These are phyloP conservation scores for Leptodontidium sp. DNA, from an alignment of 2,329 filamentous ascomycete species.

Conservation along the genomic window DNA sequence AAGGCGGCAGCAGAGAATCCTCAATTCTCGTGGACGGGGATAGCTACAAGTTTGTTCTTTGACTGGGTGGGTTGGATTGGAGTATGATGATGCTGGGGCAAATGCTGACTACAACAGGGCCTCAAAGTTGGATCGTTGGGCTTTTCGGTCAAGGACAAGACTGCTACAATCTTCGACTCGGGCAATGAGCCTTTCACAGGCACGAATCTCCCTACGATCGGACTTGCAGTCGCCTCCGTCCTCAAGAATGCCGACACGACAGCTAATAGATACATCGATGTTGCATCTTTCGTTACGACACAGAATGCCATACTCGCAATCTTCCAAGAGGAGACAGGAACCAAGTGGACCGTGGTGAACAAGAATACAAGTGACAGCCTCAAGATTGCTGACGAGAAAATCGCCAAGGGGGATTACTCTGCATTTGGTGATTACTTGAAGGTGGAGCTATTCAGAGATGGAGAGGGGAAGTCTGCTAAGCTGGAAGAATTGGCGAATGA, in stretches of 20 bases:
- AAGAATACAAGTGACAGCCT: slow-evolving; percentile 21
- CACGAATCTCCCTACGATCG: slow-evolving; percentile 43
- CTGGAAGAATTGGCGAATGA: slow-evolving; percentile 12
- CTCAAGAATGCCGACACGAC: slow-evolving; percentile 47
- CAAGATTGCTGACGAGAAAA: slow-evolving; percentile 31
- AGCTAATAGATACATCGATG: slow-evolving; percentile 46
- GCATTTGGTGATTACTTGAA: slow-evolving; percentile 14
- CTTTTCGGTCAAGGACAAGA: slow-evolving; percentile 58
- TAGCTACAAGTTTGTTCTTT: slow-evolving; percentile 42
- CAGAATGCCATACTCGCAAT: slow-evolving; percentile 47
- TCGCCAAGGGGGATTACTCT: slow-evolving; percentile 34
- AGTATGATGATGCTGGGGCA: no score
- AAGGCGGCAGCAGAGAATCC: slow-evolving; percentile 25
- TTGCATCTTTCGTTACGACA: slow-evolving; percentile 46
- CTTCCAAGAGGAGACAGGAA: slow-evolving; percentile 43
- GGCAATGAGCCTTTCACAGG: slow-evolving; percentile 39
- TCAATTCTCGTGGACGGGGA: slow-evolving; percentile 46
- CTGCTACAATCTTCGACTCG: slow-evolving; percentile 51
- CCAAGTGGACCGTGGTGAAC: slow-evolving; percentile 42
- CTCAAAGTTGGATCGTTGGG: slow-evolving; percentile 56
- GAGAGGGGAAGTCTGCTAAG: slow-evolving; percentile 1
- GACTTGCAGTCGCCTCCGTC: slow-evolving; percentile 46
- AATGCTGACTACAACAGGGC: slow-evolving; percentile 23
- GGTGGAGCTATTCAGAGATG: slow-evolving; percentile 8
- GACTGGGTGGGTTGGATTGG: slow-evolving; percentile 33